A percentile compares a stretch with the other conserved stretches of the same genome.
phyloP scores from a whole-genome alignment of 768 basidiomycete genomes.

The Pleurotus pulmonarius region DNA sequence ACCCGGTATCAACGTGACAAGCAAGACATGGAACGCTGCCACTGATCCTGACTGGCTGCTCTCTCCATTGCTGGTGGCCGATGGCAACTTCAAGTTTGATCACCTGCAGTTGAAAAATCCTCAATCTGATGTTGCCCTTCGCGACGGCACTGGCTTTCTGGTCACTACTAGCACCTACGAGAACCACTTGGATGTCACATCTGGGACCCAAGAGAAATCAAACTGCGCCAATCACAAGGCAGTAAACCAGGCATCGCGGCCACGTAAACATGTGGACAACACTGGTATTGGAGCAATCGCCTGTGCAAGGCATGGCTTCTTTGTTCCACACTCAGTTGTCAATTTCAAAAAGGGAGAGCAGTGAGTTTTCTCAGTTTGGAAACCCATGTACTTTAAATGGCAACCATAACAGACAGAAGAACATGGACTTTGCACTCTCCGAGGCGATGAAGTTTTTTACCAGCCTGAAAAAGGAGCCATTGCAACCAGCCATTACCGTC shows the following conservation, averaged over 20 bases:
- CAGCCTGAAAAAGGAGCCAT: not conserved
- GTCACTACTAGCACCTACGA: conserved; percentile 15
- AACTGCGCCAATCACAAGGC: conserved; percentile 16
- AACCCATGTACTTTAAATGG: conserved; percentile 1
- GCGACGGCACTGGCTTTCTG: conserved; percentile 23
- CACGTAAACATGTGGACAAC: conserved; percentile 14
- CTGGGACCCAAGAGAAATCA: conserved; percentile 11
- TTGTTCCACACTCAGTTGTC: conserved; percentile 22
- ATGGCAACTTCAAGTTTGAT: conserved; percentile 25
- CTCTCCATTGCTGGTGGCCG: conserved; percentile 12
- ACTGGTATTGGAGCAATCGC: conserved; percentile 26
- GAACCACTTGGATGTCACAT: conserved; percentile 15
- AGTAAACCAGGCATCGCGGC: conserved; percentile 12
- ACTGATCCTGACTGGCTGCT: not conserved
- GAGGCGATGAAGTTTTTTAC: conserved; percentile 14
- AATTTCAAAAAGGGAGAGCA: conserved; percentile 27
- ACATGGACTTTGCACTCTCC: conserved; percentile 22
- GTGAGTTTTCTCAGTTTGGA: conserved; percentile 10
- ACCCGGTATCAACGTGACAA: conserved; percentile 10
- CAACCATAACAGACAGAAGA: conserved; percentile 16
- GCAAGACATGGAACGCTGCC: not conserved
- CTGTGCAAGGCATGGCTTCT: conserved; percentile 28
- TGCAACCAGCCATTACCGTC: not conserved
- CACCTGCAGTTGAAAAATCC: conserved; percentile 21
- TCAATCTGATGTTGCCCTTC: conserved; percentile 19